Evolutionary conservation across 2,329 filamentous ascomycete species (phyloP), one percentile per base, ranked within the genome.

Genomic region (Colletotrichum tropicicola): DNA sequence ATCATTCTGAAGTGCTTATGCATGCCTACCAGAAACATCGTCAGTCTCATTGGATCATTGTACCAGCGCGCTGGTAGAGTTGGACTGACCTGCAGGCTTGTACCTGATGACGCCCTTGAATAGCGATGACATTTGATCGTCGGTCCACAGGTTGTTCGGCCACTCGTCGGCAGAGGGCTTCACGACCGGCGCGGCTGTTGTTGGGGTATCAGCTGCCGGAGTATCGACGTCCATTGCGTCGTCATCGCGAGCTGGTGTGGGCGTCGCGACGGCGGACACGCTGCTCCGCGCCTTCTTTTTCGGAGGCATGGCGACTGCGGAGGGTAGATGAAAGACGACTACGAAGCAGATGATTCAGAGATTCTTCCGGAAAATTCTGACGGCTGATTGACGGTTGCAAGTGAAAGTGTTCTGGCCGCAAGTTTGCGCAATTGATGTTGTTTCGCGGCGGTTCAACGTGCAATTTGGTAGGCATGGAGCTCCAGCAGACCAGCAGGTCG

Each of bases 1-100:
- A 97, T 89, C 85, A 98, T 94, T 65, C 93, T 91, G 75, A 97
- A 97, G 77, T 97, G 93, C 76, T 95, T 97, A 81, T 97, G 94
- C 85, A 97, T 92, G 66, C 94, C 92, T 92, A 68, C 3, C 23
- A 48, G 13, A 39, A 12, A n/a, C 21, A 32, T 23, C n/a, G 39
- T 51, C 53, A 63, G 77, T 78, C 30, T 48, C 10, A 10, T 23
- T 25, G 10, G 23, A 32, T 27, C 10, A 9, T 17, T 12, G 12
- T 9, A 25, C 19, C 13, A 13, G n/a, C 17, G 15, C n/a, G n/a
- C n/a, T n/a, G n/a, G n/a, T n/a, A 51, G 53, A n/a, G 37, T 9
- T 12, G 21, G 21, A 67, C 75, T 69, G 75, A 93, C 94, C 95
- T 41, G 95, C 95, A n/a, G 96, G 96, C 76, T 99, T 99, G 91